Evolutionary conservation across 805 yeast species (phyloP).

Genomic region (Teunomyces panamensis): DNA sequence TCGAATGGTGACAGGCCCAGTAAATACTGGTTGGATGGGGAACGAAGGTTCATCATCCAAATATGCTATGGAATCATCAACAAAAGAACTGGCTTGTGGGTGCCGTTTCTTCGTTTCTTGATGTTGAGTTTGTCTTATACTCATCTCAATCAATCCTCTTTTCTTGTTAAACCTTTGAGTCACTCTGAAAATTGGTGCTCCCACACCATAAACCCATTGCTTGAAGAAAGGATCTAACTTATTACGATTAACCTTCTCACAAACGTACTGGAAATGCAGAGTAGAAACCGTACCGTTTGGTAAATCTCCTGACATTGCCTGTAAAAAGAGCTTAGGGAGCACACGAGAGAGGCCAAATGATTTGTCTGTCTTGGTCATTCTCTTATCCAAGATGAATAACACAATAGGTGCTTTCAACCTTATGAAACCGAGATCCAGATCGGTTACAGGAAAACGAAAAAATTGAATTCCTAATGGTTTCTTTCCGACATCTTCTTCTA

Average conservation of each 20-base stretch:
- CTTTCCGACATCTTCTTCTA: conserved; percentile 71
- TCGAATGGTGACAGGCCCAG: conserved; percentile 95
- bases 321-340: conserved; percentile 84
- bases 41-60: conserved; percentile 41
- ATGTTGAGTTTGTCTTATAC: conserved; percentile 83
- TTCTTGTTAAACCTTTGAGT: conserved; percentile 93
- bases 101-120: conserved; percentile 46
- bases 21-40: conserved; percentile 54
- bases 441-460: conserved; percentile 60
- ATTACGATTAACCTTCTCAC: conserved; percentile 90
- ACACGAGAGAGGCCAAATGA: conserved; percentile 91
- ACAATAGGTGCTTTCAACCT: conserved; percentile 83
- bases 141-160: conserved; percentile 91
- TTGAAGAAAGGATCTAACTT: conserved; percentile 79
- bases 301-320: conserved; percentile 94
- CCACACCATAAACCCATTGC: conserved; percentile 90
- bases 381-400: conserved; percentile 74
- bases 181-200: conserved; percentile 84
- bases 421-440: conserved; percentile 64
- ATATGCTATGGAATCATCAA: conserved; percentile 43
- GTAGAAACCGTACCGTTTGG: conserved; percentile 75
- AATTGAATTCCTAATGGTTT: conserved; percentile 78
- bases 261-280: conserved; percentile 83
- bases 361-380: conserved; percentile 95
- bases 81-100: conserved; percentile 40